These are phyloP conservation scores for Xerocomus amazonicus DNA, from an alignment of 1,284 basidiomycete species.

Conservation along the genomic window DNA sequence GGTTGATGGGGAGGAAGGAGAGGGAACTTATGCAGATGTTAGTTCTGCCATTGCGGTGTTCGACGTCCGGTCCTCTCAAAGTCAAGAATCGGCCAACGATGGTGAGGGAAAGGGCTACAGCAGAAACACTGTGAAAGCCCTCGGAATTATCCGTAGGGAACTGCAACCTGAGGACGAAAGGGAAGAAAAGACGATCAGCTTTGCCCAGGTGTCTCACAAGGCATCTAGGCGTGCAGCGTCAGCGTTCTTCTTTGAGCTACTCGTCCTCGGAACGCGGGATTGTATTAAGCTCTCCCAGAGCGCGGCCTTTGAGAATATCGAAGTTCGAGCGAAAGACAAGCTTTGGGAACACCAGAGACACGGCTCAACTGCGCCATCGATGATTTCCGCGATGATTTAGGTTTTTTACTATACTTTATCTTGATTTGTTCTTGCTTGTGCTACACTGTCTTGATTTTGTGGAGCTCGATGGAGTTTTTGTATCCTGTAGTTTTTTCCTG, in stretches of 20 bases:
- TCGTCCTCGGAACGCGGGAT: conserved; percentile 91
- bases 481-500: conserved; percentile 5
- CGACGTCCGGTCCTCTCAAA: conserved; percentile 62
- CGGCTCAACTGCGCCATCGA: conserved; percentile 44
- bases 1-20: conserved; percentile 58
- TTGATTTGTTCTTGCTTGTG: conserved; percentile 10
- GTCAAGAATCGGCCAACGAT: conserved; percentile 39
- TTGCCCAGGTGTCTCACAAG: conserved; percentile 42
- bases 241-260: conserved; percentile 96
- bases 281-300: conserved; percentile 79
- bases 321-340: conserved; percentile 77
- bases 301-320: conserved; percentile 81
- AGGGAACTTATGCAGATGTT: conserved; percentile 63
- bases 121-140: conserved; percentile 88
- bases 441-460: background rate
- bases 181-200: conserved; percentile 63
- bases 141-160: conserved; percentile 78
- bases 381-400: conserved; percentile 35
- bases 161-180: conserved; percentile 56
- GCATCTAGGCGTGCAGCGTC: conserved; percentile 89
- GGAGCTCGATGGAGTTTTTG: background rate
- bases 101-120: conserved; percentile 74
- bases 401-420: background rate
- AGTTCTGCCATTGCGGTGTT: conserved; percentile 81
- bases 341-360: conserved; percentile 75